Evolutionary conservation across 1,284 basidiomycete genomes (phyloP).

Genomic region (Pulveroboletus ridleyi): DNA sequence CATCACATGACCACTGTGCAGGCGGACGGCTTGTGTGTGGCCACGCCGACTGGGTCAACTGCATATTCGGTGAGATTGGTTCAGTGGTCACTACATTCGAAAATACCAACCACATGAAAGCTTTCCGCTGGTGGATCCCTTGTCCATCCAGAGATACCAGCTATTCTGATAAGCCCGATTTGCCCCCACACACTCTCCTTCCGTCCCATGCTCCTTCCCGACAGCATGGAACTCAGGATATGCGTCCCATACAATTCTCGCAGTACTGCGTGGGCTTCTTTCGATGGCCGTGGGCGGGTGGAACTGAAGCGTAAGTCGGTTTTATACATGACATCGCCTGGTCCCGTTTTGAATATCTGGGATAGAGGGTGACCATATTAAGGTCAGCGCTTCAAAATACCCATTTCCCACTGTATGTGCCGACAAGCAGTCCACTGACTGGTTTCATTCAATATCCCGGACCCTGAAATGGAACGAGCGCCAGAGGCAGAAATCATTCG

Average conservation of each 20-base stretch:
- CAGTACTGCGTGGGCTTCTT: constrained; percentile 98
- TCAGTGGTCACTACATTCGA: not conserved
- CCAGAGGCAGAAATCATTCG: constrained; percentile 96
- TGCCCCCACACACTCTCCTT: constrained; percentile 99
- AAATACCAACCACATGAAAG: constrained; percentile 45
- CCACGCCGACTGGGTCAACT: constrained; percentile 98
- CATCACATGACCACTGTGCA: constrained; percentile 99
- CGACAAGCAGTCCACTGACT: constrained; percentile 97
- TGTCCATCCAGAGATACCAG: constrained; percentile 97
- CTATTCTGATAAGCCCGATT: constrained; percentile 96
- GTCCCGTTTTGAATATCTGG: constrained; percentile 20
- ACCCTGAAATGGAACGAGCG: constrained; percentile 78
- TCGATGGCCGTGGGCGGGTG: constrained; percentile 96
- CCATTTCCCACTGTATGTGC: constrained; percentile 99
- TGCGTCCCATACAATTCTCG: constrained; percentile 99
- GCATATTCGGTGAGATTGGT: constrained; percentile 84
- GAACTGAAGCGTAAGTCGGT: constrained; percentile 88
- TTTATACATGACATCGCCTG: constrained; percentile 11
- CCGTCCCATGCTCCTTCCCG: constrained; percentile 97
- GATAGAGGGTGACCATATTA: constrained; percentile 98
- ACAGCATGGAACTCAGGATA: constrained; percentile 98
- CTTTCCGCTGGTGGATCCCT: constrained; percentile 98
- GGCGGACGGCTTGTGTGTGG: constrained; percentile 95
- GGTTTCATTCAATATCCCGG: constrained; percentile 87
- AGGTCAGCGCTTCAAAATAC: constrained; percentile 97